Percentiles rank a stretch among this genome's conserved stretches.
Conservation (phyloP, 2,329 filamentous ascomycete genomes). For the Aspergillus bombycis region DNA sequence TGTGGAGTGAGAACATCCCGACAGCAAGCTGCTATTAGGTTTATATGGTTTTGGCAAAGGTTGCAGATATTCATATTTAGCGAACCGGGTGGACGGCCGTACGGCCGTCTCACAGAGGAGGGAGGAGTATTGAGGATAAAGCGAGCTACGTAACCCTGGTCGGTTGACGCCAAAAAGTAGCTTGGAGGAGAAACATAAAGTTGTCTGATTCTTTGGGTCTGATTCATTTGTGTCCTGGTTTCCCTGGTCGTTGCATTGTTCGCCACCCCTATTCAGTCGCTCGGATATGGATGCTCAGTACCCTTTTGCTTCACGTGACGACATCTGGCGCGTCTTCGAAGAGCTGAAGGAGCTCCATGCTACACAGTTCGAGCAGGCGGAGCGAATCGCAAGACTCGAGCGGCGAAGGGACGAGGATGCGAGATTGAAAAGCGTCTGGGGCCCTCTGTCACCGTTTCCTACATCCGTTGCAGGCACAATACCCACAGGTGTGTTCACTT, state of each 20-base stretch:
- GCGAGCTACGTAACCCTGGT: constrained; percentile 9
- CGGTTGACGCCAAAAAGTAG: not conserved
- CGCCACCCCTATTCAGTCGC: not conserved
- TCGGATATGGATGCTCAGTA: constrained; percentile 65
- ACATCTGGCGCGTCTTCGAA: constrained; percentile 66
- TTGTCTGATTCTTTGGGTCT: not conserved
- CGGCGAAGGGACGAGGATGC: constrained; percentile 65
- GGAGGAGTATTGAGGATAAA: constrained; percentile 29
- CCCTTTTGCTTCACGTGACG: constrained; percentile 65
- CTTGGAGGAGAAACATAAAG: not conserved
- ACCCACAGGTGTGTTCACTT: constrained; percentile 71
- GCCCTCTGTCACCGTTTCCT: constrained; percentile 83
- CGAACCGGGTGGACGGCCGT: constrained; percentile 39
- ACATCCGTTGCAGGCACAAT: constrained; percentile 79
- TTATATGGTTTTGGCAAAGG: constrained; percentile 18
- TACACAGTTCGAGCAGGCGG: constrained; percentile 63
- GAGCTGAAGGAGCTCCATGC: constrained; percentile 65
- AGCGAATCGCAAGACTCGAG: constrained; percentile 64
- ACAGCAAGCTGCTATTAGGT: not conserved
- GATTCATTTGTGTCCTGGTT: not conserved
- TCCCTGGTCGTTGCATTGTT: constrained; percentile 4
- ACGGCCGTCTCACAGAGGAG: constrained; percentile 40
- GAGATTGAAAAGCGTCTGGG: constrained; percentile 82
- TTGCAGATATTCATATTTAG: constrained; percentile 22
- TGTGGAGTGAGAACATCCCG: not conserved